phyloP scores from a whole-genome alignment of 2,329 filamentous ascomycete genomes.

The Epichloe glyceriae region DNA sequence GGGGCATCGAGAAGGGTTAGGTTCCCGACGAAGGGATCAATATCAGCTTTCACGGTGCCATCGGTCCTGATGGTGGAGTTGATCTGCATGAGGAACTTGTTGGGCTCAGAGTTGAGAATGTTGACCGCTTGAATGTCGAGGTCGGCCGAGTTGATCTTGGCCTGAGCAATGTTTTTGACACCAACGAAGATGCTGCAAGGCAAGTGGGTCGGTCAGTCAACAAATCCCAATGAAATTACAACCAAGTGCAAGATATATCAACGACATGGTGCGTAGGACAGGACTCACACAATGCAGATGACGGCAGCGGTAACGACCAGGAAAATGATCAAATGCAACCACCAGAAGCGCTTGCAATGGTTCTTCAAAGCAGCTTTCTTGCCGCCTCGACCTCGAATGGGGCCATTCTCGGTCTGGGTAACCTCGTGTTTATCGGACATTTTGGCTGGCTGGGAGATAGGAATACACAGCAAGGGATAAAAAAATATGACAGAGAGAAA shows the following conservation, averaged over 20 bases:
- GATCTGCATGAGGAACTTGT: constrained; percentile 38
- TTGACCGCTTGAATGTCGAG: constrained; percentile 39
- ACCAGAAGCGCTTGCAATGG: constrained; percentile 47
- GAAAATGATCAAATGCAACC: constrained; percentile 41
- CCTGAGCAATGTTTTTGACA: constrained; percentile 43
- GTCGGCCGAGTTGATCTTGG: constrained; percentile 38
- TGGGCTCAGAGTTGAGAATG: constrained; percentile 31
- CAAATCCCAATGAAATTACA: background rate
- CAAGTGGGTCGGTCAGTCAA: background rate
- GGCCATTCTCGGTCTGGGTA: constrained; percentile 22
- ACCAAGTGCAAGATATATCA: background rate
- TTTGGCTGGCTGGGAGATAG: constrained; percentile 4
- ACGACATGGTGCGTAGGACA: background rate
- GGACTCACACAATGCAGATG: constrained; percentile 46
- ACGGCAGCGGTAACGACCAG: constrained; percentile 38
- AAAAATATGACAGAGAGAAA: background rate
- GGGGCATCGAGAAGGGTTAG: constrained; percentile 41
- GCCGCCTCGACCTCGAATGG: constrained; percentile 12
- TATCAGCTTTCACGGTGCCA: constrained; percentile 36
- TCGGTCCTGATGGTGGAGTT: constrained; percentile 42
- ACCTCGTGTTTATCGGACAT: constrained; percentile 28
- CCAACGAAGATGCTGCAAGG: constrained; percentile 40
- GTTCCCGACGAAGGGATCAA: constrained; percentile 36
- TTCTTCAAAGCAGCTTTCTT: constrained; percentile 28
- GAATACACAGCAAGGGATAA: background rate